Evolutionary conservation across 1,284 basidiomycete species (phyloP), one percentile per base, ranked within the genome.

Genomic region (Erythrobasidium hasegawianum): DNA sequence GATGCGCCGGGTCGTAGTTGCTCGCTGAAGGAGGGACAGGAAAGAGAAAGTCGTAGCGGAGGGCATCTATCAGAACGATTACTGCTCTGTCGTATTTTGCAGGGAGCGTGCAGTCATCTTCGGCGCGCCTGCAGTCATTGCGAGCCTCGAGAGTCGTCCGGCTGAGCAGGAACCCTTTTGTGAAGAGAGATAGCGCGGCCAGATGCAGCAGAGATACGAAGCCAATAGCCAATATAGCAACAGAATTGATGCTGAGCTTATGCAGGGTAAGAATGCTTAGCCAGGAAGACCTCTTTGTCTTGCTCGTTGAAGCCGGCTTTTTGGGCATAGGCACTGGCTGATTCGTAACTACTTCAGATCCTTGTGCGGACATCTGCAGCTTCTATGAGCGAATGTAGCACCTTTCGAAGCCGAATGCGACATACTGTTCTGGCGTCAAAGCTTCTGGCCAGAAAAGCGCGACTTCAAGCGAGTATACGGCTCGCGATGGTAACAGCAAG

Each of bases 31-130:
- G 16, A 52, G 70, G 41, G 87, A 76, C 68, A 1, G 88, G 86
- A 0, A 91, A 84, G 60, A 98, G 80, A 76, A 97, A 98, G 79
- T 99, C 95, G 75, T 92, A 96, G 1, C 96, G 86, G 18, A 98
- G 82, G 0, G 96, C 85, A 77, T 98, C 96, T 70, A 99, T 89
- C 67, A 97, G 84, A 72, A 97, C 81, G 38, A 97, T 70, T 33
- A 98, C 82, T 8, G 89, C 87, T 71, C 88, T 85, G 70, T 82
- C 82, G 79, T 93, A 89, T 0, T 87, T 88, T 0, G 85, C 79
- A 0, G 80, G 75, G 0, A 90, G 75, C 1, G 78, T 77, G 16
- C 75, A 70, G 1, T 83, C 84, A 18, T 74, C 72, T 5, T 67
- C 24, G 9, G 81, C 78, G 27, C 79, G 75, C 18, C 57, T 26